Conservation (phyloP, 495 filamentous ascomycete genomes). For the Hypoxylon lienhwacheense region DNA sequence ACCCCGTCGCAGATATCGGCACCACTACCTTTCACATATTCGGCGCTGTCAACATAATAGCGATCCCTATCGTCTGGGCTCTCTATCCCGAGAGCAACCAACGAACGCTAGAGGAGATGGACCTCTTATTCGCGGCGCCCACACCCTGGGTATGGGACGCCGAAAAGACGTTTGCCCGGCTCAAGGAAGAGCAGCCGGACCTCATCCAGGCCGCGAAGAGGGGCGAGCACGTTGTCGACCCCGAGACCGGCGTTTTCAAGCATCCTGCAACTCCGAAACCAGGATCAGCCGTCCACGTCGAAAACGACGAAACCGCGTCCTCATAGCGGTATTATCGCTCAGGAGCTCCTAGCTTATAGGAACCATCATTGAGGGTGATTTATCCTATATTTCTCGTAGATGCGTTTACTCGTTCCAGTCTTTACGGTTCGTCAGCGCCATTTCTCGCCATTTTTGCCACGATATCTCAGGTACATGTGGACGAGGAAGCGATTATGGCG, state of each 20-base stretch:
- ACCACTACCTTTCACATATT: conserved; percentile 72
- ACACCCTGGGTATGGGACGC: conserved; percentile 67
- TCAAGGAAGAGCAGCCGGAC: conserved; percentile 55
- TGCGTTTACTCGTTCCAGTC: no score
- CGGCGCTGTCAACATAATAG: conserved; percentile 62
- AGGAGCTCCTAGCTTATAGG: neutral
- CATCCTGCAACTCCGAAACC: conserved; percentile 12
- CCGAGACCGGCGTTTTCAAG: conserved; percentile 47
- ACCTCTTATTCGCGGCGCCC: conserved; percentile 63
- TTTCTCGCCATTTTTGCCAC: no score
- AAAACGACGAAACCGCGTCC: conserved; percentile 22
- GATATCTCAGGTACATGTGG: no score
- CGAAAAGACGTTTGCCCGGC: conserved; percentile 62
- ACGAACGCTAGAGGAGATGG: conserved; percentile 70
- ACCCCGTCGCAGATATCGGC: conserved; percentile 47
- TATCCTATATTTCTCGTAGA: neutral
- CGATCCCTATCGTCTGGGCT: conserved; percentile 68
- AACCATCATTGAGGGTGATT: neutral
- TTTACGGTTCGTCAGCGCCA: no score
- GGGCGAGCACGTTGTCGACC: conserved; percentile 53
- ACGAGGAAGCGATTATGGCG: neutral
- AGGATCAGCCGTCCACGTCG: conserved; percentile 11
- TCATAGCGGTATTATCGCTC: conserved; percentile 1
- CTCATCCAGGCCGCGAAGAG: conserved; percentile 21
- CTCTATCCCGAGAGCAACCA: conserved; percentile 70